A percentile compares a stretch with the other conserved stretches of the same genome.
phyloP scores from a whole-genome alignment of 108 stramenopile genomes.

The Cyclostephanos tholiformis region DNA sequence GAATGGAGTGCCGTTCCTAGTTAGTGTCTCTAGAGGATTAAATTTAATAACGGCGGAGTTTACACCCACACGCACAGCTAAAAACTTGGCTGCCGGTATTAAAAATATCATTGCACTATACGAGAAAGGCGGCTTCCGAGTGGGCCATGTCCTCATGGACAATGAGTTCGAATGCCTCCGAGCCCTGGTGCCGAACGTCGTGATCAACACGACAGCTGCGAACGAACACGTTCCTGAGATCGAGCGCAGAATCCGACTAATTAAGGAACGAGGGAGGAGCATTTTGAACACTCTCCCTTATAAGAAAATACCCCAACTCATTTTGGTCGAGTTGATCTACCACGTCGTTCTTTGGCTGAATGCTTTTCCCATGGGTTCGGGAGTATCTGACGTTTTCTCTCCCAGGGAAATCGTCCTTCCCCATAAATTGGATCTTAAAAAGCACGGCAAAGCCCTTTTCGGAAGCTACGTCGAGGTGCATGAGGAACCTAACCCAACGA shows the following conservation, averaged over 20 bases:
- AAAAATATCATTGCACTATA: neutral
- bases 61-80: neutral
- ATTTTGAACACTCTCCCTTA: neutral
- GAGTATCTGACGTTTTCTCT: no score
- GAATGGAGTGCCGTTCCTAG: no score
- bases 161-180: neutral
- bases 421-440: no score
- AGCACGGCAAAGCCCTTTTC: no score
- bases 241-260: neutral
- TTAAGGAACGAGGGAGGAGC: neutral
- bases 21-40: neutral
- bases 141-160: neutral
- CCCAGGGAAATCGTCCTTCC: no score
- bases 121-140: neutral
- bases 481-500: no score
- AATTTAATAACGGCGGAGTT: no score
- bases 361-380: no score
- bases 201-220: neutral
- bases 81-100: neutral
- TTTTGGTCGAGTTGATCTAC: neutral
- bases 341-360: neutral
- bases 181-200: neutral
- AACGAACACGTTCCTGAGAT: neutral
- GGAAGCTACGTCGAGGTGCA: no score
- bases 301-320: neutral